Percentiles rank a stretch among this genome's conserved stretches.
Conservation (phyloP, 768 basidiomycete genomes). For the Suillus weaverae region DNA sequence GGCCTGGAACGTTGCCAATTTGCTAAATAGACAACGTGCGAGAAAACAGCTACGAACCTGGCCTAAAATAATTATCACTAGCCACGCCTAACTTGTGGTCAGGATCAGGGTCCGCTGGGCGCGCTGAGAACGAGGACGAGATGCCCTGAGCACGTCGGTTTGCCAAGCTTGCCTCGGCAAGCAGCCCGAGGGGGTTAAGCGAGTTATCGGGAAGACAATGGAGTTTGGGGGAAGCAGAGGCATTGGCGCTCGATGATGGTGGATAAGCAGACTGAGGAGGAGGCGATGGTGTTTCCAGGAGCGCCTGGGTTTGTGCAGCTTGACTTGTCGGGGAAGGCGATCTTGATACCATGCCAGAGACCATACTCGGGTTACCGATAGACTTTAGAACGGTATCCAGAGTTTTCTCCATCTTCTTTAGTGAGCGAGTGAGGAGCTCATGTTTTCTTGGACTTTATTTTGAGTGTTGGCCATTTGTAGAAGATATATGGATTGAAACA, state of each 20-base stretch:
- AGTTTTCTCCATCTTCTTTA: slow-evolving; percentile 90
- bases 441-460: slow-evolving; percentile 63
- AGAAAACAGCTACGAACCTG: slow-evolving; percentile 51
- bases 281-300: slow-evolving; percentile 53
- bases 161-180: slow-evolving; percentile 86
- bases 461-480: slow-evolving; percentile 30
- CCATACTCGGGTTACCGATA: slow-evolving; percentile 79
- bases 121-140: slow-evolving; percentile 41
- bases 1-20: slow-evolving; percentile 47
- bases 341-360: slow-evolving; percentile 78
- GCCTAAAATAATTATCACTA: slow-evolving; percentile 88
- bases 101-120: slow-evolving; percentile 37
- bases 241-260: slow-evolving; percentile 18
- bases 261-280: slow-evolving; percentile 43
- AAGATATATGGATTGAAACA: slow-evolving; percentile 22
- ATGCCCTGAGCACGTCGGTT: slow-evolving; percentile 63
- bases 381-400: slow-evolving; percentile 90
- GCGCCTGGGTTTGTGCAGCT: slow-evolving; percentile 50
- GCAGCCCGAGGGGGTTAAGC: slow-evolving; percentile 87
- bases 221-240: slow-evolving; percentile 73
- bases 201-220: slow-evolving; percentile 91
- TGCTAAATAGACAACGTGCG: slow-evolving; percentile 1
- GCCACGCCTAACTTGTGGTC: slow-evolving; percentile 72
- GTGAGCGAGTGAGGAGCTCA: slow-evolving; percentile 74
- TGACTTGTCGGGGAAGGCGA: slow-evolving; percentile 71